Percentiles rank a stretch among this genome's conserved stretches.
These are phyloP conservation scores for Reutealis trisperma DNA, from an alignment of 345 rosid genomes.

Conservation along the genomic window DNA sequence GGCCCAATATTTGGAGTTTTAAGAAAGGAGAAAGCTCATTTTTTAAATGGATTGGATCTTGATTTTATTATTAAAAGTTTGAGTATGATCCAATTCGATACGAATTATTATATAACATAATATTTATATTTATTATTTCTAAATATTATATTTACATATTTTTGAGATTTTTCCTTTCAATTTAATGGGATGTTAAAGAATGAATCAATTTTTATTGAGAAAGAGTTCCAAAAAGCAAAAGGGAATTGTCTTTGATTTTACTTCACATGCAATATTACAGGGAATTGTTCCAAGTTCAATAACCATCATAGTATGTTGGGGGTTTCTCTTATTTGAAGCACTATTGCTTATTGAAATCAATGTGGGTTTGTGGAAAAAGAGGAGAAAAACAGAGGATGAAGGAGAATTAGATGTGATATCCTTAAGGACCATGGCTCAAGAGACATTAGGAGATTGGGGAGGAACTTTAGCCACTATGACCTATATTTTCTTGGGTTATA, in stretches of 20 bases:
- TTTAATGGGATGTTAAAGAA: too few relatives aligned
- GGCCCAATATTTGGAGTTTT: too few relatives aligned
- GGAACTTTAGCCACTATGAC: constrained; percentile 49
- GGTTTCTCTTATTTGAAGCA: constrained; percentile 57
- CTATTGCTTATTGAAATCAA: constrained; percentile 60
- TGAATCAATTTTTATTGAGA: too few relatives aligned
- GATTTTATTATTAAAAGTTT: too few relatives aligned
- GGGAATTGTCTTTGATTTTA: neutral
- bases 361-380: constrained; percentile 38
- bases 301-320: constrained; percentile 53
- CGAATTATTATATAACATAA: too few relatives aligned
- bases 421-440: constrained; percentile 66
- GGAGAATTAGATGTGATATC: constrained; percentile 53
- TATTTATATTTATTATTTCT: too few relatives aligned
- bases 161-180: too few relatives aligned
- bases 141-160: too few relatives aligned
- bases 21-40: too few relatives aligned
- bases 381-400: constrained; percentile 17
- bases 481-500: constrained; percentile 60
- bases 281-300: constrained; percentile 65
- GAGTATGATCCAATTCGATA: too few relatives aligned
- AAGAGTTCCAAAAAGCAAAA: too few relatives aligned
- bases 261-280: constrained; percentile 28
- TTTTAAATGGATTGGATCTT: too few relatives aligned
- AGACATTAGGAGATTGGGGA: constrained; percentile 60